Conservation (phyloP, 345 rosid species). For the Lumnitzera racemosa region DNA sequence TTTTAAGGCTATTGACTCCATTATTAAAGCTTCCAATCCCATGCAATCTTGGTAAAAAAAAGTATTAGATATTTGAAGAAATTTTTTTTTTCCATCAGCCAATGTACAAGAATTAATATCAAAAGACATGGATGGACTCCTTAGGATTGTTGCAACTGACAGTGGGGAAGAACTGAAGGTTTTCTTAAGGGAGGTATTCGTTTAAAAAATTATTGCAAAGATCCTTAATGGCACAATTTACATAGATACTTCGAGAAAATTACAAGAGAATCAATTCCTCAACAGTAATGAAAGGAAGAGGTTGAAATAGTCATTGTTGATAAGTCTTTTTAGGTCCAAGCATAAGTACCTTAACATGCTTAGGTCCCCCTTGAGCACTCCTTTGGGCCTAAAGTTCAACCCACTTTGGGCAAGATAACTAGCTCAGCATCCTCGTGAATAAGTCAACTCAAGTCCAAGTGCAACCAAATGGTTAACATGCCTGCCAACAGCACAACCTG, state of each 20-base stretch:
- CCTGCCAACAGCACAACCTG: too few relatives aligned
- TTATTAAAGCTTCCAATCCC: constrained; percentile 79
- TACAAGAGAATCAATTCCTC: constrained; percentile 56
- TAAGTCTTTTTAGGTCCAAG: too few relatives aligned
- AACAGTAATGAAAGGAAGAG: constrained; percentile 59
- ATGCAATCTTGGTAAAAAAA: constrained; percentile 63
- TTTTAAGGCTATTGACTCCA: constrained; percentile 85
- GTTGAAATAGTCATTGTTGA: constrained; percentile 24
- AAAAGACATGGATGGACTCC: constrained; percentile 61
- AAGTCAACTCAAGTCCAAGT: too few relatives aligned
- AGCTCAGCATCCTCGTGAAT: too few relatives aligned
- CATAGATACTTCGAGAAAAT: constrained; percentile 83
- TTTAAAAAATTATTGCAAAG: constrained; percentile 88
- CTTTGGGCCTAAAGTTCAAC: too few relatives aligned
- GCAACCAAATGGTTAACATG: too few relatives aligned
- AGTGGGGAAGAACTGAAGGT: constrained; percentile 72
- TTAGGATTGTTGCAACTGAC: constrained; percentile 59
- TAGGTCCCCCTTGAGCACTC: too few relatives aligned
- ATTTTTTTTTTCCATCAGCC: constrained; percentile 52
- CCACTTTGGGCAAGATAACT: too few relatives aligned
- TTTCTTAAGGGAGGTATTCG: constrained; percentile 90
- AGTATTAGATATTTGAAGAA: constrained; percentile 53
- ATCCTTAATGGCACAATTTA: constrained; percentile 90
- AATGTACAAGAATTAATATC: constrained; percentile 78
- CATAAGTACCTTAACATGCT: too few relatives aligned